Evolutionary conservation across 2,329 filamentous ascomycete species (phyloP).

Genomic region (Epichloe brachyelytri): DNA sequence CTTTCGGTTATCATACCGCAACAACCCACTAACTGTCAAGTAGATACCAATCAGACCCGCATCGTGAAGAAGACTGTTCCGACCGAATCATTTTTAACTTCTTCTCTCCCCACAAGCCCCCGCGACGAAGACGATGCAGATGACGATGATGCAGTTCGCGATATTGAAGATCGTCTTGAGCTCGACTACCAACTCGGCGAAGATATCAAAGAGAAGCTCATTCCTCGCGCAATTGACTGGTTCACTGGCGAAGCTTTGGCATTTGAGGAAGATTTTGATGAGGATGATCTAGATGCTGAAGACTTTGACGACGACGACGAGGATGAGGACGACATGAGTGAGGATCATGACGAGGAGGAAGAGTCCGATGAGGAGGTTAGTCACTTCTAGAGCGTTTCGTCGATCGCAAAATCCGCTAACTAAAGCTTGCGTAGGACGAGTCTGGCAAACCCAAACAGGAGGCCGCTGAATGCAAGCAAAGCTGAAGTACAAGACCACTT

Average conservation of each 20-base stretch:
- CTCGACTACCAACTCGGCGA: constrained; percentile 97
- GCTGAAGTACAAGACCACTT: constrained; percentile 34
- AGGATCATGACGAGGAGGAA: constrained; percentile 73
- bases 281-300: constrained; percentile 55
- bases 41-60: constrained; percentile 97
- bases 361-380: constrained; percentile 68
- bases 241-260: constrained; percentile 97
- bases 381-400: neutral
- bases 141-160: constrained; percentile 66
- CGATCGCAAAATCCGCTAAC: constrained; percentile 8
- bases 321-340: constrained; percentile 74
- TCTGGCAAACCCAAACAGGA: constrained; percentile 86
- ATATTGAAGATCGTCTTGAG: constrained; percentile 95
- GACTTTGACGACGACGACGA: constrained; percentile 52
- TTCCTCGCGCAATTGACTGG: constrained; percentile 97
- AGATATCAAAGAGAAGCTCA: constrained; percentile 99
- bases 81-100: constrained; percentile 98
- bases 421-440: constrained; percentile 49
- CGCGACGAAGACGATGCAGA: constrained; percentile 53
- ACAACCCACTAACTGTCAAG: constrained; percentile 2
- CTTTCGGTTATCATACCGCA: neutral
- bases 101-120: constrained; percentile 88
- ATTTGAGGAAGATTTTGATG: constrained; percentile 73
- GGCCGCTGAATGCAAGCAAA: constrained; percentile 92
- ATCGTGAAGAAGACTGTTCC: constrained; percentile 99